Conservation (phyloP, 2,329 filamentous ascomycete species). For the Claviceps spartinae region DNA sequence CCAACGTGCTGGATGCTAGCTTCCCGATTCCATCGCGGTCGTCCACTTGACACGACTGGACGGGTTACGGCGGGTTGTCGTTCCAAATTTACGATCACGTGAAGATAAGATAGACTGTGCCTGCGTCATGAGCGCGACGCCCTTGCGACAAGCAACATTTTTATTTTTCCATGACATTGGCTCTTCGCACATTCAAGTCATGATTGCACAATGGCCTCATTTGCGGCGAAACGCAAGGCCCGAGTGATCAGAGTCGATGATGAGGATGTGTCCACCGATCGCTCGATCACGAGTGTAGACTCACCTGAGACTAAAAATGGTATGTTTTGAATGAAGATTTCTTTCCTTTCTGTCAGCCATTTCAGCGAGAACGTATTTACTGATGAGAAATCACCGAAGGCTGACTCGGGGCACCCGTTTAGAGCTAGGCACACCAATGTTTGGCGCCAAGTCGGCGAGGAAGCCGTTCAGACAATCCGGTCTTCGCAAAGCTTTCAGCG, state of each 20-base stretch:
- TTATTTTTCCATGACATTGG: not conserved
- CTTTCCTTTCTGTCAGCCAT: not conserved
- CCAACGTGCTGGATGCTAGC: constrained; percentile 8
- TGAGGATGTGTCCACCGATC: constrained; percentile 37
- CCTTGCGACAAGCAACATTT: not conserved
- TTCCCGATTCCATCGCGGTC: constrained; percentile 13
- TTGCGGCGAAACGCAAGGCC: constrained; percentile 51
- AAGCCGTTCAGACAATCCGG: constrained; percentile 45
- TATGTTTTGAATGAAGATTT: constrained; percentile 17
- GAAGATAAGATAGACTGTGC: constrained; percentile 29
- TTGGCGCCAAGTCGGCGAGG: constrained; percentile 30
- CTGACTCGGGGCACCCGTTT: constrained; percentile 14
- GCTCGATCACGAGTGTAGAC: constrained; percentile 10
- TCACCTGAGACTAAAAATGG: constrained; percentile 19
- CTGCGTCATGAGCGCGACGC: constrained; percentile 1
- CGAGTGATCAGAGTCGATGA: constrained; percentile 63
- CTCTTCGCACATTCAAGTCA: not conserved
- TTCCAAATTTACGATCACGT: constrained; percentile 27
- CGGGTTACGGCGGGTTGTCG: no score
- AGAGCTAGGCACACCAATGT: constrained; percentile 24
- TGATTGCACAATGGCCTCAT: constrained; percentile 34
- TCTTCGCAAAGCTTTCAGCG: constrained; percentile 41
- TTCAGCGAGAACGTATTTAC: constrained; percentile 13
- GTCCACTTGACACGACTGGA: constrained; percentile 11
- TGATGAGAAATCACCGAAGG: constrained; percentile 19